Base-by-base conservation (phyloP, 129 eudicot genomes). In the Apium graveolens region DNA sequence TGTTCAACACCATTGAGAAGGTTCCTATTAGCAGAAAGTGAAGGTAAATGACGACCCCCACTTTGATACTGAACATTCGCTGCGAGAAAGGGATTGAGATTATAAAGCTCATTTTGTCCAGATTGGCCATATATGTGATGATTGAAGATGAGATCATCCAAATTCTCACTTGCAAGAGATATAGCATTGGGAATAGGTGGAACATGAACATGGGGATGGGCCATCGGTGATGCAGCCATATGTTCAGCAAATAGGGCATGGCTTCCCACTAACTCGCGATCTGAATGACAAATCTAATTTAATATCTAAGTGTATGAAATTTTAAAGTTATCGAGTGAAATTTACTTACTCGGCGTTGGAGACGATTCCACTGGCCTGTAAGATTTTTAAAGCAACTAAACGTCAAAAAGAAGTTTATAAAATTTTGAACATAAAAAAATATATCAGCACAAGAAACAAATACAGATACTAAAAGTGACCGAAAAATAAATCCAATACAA, bases 281-380 rank as follows among this genome's bases (percentile, higher is more conserved):
- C 51, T 87, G 84, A 77, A 81, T 76, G 26, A 65, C 80, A n/a
- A 83, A 76, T 72, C n/a, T 49, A 53, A 26, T 39, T 32, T 62
- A 60, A 70, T 66, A 76, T 66, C 55, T n/a, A 51, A 51, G 24
- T 71, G 2, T 31, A 16, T 35, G 29, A 42, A 73, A 84, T 12
- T 5, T 84, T n/a, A 73, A 12, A 51, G 13, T 38, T 57, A 46
- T 21, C 68, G 27, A 55, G 77, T 53, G 49, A 55, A 39, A 43
- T 55, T 78, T 75, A 78, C 90, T 87, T 82, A 87, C 90, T 46
- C 51, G 80, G 55, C 31, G 78, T 82, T 78, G 80, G 26, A 34
- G 80, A 70, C 69, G 86, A 42, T 18, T 80, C 83, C 44, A 80
- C 38, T 77, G 84, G 88, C 88, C 90, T 87, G 88, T 74, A 84